Conservation (phyloP, 1,139 yeast species). For the Geotrichum histeridarum region DNA sequence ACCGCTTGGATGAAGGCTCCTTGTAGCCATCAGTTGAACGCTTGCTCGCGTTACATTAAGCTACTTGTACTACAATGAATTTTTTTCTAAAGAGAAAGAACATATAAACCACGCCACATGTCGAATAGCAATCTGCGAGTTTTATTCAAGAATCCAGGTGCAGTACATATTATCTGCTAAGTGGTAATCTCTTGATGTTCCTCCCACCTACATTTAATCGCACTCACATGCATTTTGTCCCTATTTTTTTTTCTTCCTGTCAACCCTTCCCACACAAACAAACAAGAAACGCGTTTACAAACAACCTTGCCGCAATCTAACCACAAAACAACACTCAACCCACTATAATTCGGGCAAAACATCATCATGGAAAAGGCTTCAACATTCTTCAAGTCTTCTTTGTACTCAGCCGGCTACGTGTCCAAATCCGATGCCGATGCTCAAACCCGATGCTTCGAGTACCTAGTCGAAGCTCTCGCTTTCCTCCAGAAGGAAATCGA, state of each 20-base stretch:
- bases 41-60: too few species aligned
- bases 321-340: neutral
- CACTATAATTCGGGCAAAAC: neutral
- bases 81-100: too few species aligned
- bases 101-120: too few species aligned
- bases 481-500: constrained; percentile 19
- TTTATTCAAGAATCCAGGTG: too few species aligned
- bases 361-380: constrained; percentile 1
- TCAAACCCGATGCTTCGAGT: constrained; percentile 32
- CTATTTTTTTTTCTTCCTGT: neutral
- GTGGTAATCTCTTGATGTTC: too few species aligned
- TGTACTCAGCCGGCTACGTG: constrained; percentile 30
- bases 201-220: too few species aligned
- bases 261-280: neutral
- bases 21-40: too few species aligned
- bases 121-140: too few species aligned
- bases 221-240: neutral
- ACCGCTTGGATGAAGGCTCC: too few species aligned
- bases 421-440: constrained; percentile 32
- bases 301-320: neutral
- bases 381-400: constrained; percentile 23
- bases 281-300: neutral
- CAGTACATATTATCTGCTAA: too few species aligned
- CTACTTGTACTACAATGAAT: too few species aligned
- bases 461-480: constrained; percentile 25